Conservation (phyloP, 2,329 filamentous ascomycete species). For the Paraphaeosphaeria sporulosa region DNA sequence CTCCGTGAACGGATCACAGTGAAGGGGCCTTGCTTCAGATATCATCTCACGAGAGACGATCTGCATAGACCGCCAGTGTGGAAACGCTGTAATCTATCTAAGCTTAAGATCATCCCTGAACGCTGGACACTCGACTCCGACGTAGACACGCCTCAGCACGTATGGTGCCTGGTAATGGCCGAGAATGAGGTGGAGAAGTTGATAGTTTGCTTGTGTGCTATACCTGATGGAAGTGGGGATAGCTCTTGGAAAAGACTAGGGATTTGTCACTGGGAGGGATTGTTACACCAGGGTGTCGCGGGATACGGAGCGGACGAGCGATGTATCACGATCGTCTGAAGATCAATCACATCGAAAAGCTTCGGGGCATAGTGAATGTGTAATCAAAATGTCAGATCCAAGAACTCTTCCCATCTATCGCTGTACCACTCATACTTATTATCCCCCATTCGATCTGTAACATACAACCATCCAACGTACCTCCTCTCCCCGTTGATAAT, state of each 20-base stretch:
- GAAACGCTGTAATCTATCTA: slow-evolving; percentile 13
- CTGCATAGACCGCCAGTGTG: slow-evolving; percentile 4
- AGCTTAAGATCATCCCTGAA: neutral
- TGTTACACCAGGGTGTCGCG: neutral
- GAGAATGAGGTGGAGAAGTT: slow-evolving; percentile 12
- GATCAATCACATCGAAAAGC: neutral
- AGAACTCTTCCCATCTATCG: slow-evolving; percentile 28
- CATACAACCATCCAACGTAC: slow-evolving; percentile 31
- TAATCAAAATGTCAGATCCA: slow-evolving; percentile 27
- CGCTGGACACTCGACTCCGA: slow-evolving; percentile 8
- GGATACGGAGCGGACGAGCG: neutral
- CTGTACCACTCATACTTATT: slow-evolving; percentile 28
- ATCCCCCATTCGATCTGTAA: slow-evolving; percentile 28
- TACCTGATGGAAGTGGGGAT: neutral
- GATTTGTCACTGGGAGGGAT: slow-evolving; percentile 14
- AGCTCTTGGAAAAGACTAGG: slow-evolving; percentile 4
- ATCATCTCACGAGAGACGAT: slow-evolving; percentile 12
- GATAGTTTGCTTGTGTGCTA: slow-evolving; percentile 8
- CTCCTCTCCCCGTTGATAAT: slow-evolving; percentile 30
- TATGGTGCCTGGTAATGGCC: slow-evolving; percentile 11
- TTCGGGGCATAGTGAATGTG: too few species aligned
- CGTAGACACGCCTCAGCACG: neutral
- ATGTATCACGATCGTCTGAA: neutral
- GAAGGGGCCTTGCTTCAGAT: slow-evolving; percentile 2
- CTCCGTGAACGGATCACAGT: too few species aligned